A percentile compares a stretch with the other conserved stretches of the same genome.
These are phyloP conservation scores for Tetrapisispora fleetii DNA, from an alignment of 805 yeast genomes.

Conservation along the genomic window DNA sequence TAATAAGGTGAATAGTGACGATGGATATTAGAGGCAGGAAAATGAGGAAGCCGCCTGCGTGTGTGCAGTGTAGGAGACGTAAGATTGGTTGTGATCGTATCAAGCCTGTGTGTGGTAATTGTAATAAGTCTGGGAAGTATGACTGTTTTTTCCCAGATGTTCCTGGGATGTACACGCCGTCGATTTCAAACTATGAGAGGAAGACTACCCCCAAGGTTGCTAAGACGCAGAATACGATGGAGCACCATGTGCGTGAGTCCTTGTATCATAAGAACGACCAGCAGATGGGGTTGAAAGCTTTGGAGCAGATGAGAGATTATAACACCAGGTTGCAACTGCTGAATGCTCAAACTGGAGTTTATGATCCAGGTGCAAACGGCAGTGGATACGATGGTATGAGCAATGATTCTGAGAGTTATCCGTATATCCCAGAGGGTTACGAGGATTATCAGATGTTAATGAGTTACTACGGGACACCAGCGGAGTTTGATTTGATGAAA, in stretches of 20 bases:
- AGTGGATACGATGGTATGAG: background rate
- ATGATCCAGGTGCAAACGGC: background rate
- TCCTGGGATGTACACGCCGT: constrained; percentile 5
- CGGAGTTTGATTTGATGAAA: constrained; percentile 9
- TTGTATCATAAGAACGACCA: background rate
- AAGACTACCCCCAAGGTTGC: background rate
- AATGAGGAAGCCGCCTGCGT: constrained; percentile 13
- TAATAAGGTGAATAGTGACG: too few species aligned
- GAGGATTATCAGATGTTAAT: background rate
- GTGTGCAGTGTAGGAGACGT: constrained; percentile 33
- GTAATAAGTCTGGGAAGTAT: constrained; percentile 16
- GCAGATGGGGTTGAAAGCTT: constrained; percentile 4
- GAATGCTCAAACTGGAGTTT: constrained; percentile 4
- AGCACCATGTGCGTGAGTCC: constrained; percentile 1
- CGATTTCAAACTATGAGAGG: background rate
- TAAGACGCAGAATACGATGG: background rate
- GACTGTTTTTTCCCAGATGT: constrained; percentile 20
- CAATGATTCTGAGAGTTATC: background rate
- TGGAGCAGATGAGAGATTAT: constrained; percentile 12
- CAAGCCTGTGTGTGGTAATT: constrained; percentile 38
- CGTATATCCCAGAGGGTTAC: background rate
- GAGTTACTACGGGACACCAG: constrained; percentile 4
- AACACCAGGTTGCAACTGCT: constrained; percentile 12
- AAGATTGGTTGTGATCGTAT: constrained; percentile 44
- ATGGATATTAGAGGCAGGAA: constrained; percentile 6